A percentile compares a stretch with the other conserved stretches of the same genome.
phyloP scores from a whole-genome alignment of 1,139 yeast genomes.

The Protomyces lactucae-debilis region DNA sequence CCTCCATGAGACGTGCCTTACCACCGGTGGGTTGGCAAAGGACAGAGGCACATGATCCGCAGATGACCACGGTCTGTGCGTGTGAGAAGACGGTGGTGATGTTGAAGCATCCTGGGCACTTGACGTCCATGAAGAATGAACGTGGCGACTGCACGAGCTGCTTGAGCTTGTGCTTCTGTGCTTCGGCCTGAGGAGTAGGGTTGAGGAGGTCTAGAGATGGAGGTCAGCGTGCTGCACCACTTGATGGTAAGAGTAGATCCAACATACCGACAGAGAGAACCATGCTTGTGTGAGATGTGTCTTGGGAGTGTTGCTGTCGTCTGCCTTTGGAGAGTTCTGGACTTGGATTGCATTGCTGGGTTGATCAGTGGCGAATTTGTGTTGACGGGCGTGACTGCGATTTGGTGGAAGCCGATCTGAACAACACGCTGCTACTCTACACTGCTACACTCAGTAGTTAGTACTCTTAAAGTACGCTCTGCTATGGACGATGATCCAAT shows the following conservation, averaged over 20 bases:
- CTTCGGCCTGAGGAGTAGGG: constrained; percentile 96
- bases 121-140: constrained; percentile 79
- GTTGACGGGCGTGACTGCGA: neutral
- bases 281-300: neutral
- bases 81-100: constrained; percentile 99
- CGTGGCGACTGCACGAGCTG: constrained; percentile 96
- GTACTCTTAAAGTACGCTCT: neutral
- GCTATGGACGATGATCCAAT: neutral
- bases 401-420: neutral
- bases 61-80: constrained; percentile 99
- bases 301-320: neutral
- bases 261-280: neutral
- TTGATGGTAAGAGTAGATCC: neutral
- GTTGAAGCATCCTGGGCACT: constrained; percentile 88
- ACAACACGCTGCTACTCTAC: neutral
- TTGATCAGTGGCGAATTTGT: neutral
- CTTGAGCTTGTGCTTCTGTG: constrained; percentile 95
- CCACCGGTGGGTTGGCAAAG: constrained; percentile 99
- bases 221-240: constrained; percentile 17
- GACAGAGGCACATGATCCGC: constrained; percentile 97
- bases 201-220: constrained; percentile 45
- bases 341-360: neutral
- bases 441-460: too few species aligned
- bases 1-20: constrained; percentile 98
- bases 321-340: neutral